Conservation (phyloP, 2,329 filamentous ascomycete genomes). For the Ceratocystis cacaofunesta region DNA sequence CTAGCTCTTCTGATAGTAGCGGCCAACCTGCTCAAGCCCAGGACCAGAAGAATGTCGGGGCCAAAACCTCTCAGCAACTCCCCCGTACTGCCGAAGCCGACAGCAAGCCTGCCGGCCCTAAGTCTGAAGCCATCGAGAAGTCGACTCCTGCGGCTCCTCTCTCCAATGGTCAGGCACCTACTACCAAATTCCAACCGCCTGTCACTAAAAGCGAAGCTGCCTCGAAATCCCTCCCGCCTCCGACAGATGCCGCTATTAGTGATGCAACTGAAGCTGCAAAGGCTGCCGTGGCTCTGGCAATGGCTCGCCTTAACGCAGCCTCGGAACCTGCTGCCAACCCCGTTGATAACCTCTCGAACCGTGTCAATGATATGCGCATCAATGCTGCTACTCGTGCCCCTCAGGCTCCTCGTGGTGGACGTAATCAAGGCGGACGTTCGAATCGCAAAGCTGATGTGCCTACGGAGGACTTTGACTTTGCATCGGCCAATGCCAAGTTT, state of each 20-base stretch:
- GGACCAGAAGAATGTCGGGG: not conserved
- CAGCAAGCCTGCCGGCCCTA: conserved; percentile 28
- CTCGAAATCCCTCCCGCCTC: conserved; percentile 27
- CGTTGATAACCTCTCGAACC: conserved; percentile 58
- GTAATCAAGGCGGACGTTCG: conserved; percentile 25
- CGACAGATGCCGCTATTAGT: conserved; percentile 31
- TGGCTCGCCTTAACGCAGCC: conserved; percentile 47
- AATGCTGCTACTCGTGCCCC: conserved; percentile 40
- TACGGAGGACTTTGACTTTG: conserved; percentile 83
- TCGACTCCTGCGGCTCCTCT: conserved; percentile 20
- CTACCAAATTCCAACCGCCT: conserved; percentile 23
- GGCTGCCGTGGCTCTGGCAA: conserved; percentile 64
- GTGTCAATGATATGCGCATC: conserved; percentile 62
- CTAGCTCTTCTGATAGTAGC: conserved; percentile 22
- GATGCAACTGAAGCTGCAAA: conserved; percentile 62
- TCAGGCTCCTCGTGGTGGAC: conserved; percentile 33
- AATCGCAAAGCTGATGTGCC: conserved; percentile 73
- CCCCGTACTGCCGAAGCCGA: not conserved
- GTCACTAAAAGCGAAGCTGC: conserved; percentile 21
- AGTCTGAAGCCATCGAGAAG: conserved; percentile 21
- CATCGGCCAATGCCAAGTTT: conserved; percentile 36
- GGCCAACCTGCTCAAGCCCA: conserved; percentile 28
- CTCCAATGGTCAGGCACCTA: conserved; percentile 23
- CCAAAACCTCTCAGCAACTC: not conserved
- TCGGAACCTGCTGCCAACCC: conserved; percentile 30